phyloP scores from a whole-genome alignment of 2,329 filamentous ascomycete genomes.

The Sclerotinia trifoliorum region DNA sequence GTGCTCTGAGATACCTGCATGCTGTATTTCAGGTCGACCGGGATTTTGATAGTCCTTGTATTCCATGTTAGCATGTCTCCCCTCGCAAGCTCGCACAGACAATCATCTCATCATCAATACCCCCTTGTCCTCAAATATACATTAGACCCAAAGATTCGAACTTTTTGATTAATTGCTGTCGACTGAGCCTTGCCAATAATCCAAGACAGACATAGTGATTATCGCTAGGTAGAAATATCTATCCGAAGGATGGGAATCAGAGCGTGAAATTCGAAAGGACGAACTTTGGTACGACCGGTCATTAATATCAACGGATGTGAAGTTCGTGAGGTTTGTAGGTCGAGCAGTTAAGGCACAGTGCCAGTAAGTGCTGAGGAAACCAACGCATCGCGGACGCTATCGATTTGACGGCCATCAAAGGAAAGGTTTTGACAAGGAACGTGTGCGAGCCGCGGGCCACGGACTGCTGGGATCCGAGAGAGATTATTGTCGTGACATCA shows the following conservation, averaged over 20 bases:
- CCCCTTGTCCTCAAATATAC: neutral
- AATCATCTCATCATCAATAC: constrained; percentile 13
- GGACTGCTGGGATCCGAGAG: neutral
- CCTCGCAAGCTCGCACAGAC: constrained; percentile 1
- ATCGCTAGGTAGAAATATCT: neutral
- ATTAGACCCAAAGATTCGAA: neutral
- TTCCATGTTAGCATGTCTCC: neutral
- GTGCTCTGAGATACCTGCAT: neutral
- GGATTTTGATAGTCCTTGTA: neutral
- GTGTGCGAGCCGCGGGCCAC: neutral
- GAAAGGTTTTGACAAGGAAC: neutral
- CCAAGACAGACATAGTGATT: neutral
- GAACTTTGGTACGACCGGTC: neutral
- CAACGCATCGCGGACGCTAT: constrained; percentile 1
- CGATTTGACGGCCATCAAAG: neutral
- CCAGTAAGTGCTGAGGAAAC: neutral
- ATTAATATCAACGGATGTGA: neutral
- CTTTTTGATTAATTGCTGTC: neutral
- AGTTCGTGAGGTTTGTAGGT: neutral
- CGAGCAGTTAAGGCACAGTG: neutral
- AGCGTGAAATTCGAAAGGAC: neutral
- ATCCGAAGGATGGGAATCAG: neutral
- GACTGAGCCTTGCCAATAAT: neutral
- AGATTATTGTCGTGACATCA: neutral
- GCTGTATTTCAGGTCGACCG: neutral